Base-by-base conservation (phyloP, 75 land plant species). In the Selaginella tamariscina region DNA sequence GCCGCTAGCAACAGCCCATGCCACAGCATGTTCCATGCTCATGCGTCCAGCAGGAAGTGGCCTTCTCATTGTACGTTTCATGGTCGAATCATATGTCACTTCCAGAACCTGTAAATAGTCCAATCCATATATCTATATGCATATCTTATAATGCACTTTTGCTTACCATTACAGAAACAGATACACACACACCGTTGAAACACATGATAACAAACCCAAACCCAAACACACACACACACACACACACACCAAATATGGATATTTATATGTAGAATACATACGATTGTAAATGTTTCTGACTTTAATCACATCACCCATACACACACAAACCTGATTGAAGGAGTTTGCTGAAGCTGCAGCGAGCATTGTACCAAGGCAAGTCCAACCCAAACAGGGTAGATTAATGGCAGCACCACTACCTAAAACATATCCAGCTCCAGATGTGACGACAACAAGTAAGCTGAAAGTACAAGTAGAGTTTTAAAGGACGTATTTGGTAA, bases 11-110 rank as follows among this genome's bases (percentile, higher is more conserved):
- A 83, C 71, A 70, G 96, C 98, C 81, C 83, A 93, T 28, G 78
- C 76, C 22, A 73, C 67, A 30, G 98, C 98, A 82, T 89, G 90
- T 26, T 81, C 69, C 69, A 79, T 62, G 32, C 81, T 64, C 32
- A 93, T 70, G 24, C 98, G 86, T 28, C 88, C 91, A 8, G 96
- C 81, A n/a, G 98, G 98, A 23, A 93, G 83, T 30, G 98, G 98
- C 70, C 98, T 83, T 31, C 39, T 68, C 77, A 33, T 83, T 54
- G 98, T 93, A 65, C 98, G 74, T 70, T 83, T 93, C 98, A 93
- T 93, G 62, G 71, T 78, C 31, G 96, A 75, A 81, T 93, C 98
- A 81, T 86, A 89, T 8, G 77, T 70, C 27, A 85, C 76, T 76
- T 93, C 98, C 74, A 92, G 80, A 28, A 89, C 80, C 95, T 90